Evolutionary conservation across 371 early-diverging fungal species (phyloP).

Genomic region (Nematocida ausubeli): DNA sequence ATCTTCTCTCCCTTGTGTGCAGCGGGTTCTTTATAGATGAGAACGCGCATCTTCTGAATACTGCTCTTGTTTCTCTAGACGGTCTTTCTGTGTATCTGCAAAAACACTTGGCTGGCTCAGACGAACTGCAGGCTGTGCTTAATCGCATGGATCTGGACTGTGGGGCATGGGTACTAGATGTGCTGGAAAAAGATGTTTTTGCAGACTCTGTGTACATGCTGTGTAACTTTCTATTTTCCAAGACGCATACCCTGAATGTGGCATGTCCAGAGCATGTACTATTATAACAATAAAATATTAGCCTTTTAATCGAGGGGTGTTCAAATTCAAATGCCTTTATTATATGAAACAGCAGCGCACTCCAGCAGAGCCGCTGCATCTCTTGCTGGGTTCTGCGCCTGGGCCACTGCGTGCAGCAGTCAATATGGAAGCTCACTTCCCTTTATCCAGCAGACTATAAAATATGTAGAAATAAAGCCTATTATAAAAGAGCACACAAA

Average conservation of each 20-base stretch:
- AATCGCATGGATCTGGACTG: not conserved
- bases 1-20: not conserved
- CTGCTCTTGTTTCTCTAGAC: constrained; percentile 19
- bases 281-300: not conserved
- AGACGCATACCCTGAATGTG: not conserved
- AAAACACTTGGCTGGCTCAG: not conserved
- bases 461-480: not conserved
- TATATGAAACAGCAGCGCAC: too few species aligned
- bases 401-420: not conserved
- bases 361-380: not conserved
- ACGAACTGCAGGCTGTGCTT: not conserved
- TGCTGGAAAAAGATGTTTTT: not conserved
- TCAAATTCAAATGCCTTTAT: too few species aligned
- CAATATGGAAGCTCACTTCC: not conserved
- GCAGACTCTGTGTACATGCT: constrained; percentile 27
- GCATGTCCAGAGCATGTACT: not conserved
- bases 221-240: constrained; percentile 12
- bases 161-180: not conserved
- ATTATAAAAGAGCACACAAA: constrained; percentile 3
- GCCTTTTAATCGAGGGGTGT: not conserved
- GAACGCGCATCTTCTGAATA: not conserved
- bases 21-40: not conserved
- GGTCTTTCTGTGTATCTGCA: constrained; percentile 11
- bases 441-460: not conserved
- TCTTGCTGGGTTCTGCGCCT: not conserved